phyloP scores from a whole-genome alignment of 192 early-diverging fungal species.

The Backusella luteola region DNA sequence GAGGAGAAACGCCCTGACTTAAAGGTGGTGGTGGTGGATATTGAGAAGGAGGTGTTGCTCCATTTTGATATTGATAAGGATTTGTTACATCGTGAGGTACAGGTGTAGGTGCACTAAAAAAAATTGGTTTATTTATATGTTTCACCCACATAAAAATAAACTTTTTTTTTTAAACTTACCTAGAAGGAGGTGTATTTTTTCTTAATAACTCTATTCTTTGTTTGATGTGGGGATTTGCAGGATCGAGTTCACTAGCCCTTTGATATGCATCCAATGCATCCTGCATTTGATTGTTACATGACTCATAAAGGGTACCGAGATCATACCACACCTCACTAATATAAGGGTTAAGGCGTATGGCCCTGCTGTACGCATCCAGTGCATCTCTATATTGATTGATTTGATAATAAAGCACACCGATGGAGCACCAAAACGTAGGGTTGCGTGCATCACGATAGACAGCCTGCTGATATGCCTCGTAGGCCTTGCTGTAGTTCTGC shows the following conservation, averaged over 20 bases:
- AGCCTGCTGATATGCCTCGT: slow-evolving; percentile 97
- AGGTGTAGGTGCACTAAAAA: background rate
- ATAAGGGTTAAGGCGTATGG: slow-evolving; percentile 89
- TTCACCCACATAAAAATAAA: background rate
- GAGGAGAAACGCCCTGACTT: slow-evolving; percentile 5
- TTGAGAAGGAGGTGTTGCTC: background rate
- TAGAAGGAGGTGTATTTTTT: slow-evolving; percentile 15
- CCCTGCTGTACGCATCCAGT: slow-evolving; percentile 93
- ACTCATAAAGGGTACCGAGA: slow-evolving; percentile 94
- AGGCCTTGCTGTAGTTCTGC: slow-evolving; percentile 92
- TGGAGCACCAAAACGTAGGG: slow-evolving; percentile 98
- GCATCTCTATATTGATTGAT: slow-evolving; percentile 96
- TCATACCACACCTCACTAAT: slow-evolving; percentile 98
- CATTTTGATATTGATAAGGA: slow-evolving; percentile 35
- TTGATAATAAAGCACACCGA: slow-evolving; percentile 97
- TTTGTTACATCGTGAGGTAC: slow-evolving; percentile 36
- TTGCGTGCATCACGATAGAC: slow-evolving; percentile 92
- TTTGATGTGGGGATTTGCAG: slow-evolving; percentile 57
- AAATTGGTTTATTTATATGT: background rate
- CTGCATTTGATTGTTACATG: slow-evolving; percentile 94
- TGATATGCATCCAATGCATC: slow-evolving; percentile 98
- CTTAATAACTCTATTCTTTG: slow-evolving; percentile 30
- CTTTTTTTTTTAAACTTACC: background rate
- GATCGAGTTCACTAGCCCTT: slow-evolving; percentile 92
- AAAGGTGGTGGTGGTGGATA: slow-evolving; percentile 15